Conservation (phyloP, 2,329 filamentous ascomycete genomes). For the Paracoccidioides lutzii region DNA sequence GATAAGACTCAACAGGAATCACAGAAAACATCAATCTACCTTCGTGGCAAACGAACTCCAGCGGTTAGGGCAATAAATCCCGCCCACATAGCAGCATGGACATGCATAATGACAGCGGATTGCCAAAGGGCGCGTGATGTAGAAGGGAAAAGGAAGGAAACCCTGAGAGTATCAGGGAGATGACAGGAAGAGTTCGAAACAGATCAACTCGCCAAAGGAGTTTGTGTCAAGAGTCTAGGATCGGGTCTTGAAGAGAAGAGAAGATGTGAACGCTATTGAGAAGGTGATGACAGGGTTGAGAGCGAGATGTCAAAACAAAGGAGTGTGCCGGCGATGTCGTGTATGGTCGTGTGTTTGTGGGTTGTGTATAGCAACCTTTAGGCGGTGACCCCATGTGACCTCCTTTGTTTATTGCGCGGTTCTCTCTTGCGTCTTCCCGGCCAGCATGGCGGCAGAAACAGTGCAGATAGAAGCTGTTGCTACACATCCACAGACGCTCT, state of each 20-base stretch:
- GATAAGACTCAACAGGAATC: background rate
- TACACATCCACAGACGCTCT: too few species aligned
- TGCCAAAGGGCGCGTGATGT: background rate
- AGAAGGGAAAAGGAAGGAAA: background rate
- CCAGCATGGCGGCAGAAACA: background rate
- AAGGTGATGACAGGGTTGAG: background rate
- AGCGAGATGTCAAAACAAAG: background rate
- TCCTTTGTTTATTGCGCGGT: background rate
- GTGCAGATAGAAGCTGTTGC: too few species aligned
- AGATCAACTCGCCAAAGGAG: background rate
- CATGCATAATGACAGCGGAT: background rate
- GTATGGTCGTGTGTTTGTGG: too few species aligned
- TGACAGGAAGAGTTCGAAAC: background rate
- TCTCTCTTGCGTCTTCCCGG: background rate
- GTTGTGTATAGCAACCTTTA: background rate
- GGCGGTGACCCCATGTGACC: background rate
- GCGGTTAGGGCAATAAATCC: background rate
- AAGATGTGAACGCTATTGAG: background rate
- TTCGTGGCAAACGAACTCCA: conserved; percentile 2
- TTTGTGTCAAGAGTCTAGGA: background rate
- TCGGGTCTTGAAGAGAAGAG: background rate
- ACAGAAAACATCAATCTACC: background rate
- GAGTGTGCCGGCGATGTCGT: background rate
- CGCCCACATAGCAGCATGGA: background rate
- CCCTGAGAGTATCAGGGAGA: background rate